phyloP scores from a whole-genome alignment of 176 grass and related monocot genomes.

The Hsuehochloa calcarea region DNA sequence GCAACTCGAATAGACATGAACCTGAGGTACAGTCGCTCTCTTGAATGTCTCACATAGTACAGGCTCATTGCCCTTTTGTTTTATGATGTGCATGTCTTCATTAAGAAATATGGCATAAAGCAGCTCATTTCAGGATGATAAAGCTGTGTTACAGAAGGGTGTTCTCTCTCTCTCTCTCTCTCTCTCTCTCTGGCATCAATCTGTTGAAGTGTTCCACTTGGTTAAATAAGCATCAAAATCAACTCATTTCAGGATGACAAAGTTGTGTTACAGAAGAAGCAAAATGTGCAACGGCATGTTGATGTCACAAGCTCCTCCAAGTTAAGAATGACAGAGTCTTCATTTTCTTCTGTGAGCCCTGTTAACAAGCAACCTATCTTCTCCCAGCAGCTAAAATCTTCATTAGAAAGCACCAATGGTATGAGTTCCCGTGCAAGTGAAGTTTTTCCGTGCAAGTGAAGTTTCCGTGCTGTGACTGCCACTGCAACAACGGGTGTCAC shows the following conservation, averaged over 20 bases:
- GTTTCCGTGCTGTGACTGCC: conserved; percentile 32
- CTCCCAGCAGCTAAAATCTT: conserved; percentile 55
- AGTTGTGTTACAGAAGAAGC: conserved; percentile 48
- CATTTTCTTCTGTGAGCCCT: conserved; percentile 50
- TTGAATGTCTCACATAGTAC: neutral
- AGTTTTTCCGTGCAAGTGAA: conserved; percentile 30
- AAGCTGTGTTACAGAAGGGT: conserved; percentile 19
- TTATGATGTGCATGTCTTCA: conserved; percentile 8
- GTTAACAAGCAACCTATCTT: conserved; percentile 50
- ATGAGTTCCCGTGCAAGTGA: conserved; percentile 20
- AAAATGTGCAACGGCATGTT: conserved; percentile 48
- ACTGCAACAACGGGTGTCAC: conserved; percentile 11
- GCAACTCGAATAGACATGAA: conserved; percentile 43
- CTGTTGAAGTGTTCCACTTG: neutral
- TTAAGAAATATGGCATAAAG: neutral
- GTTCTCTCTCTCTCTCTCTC: neutral
- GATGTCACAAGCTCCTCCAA: conserved; percentile 48
- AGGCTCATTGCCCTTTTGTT: neutral
- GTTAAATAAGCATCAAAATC: conserved; percentile 25
- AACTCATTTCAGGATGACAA: conserved; percentile 74
- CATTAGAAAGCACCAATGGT: conserved; percentile 36
- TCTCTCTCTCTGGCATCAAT: conserved; percentile 1
- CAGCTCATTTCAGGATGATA: neutral
- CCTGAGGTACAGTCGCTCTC: conserved; percentile 42
- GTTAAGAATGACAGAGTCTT: conserved; percentile 48